Conservation (phyloP, 495 filamentous ascomycete genomes). For the Aspergillus nanangensis region DNA sequence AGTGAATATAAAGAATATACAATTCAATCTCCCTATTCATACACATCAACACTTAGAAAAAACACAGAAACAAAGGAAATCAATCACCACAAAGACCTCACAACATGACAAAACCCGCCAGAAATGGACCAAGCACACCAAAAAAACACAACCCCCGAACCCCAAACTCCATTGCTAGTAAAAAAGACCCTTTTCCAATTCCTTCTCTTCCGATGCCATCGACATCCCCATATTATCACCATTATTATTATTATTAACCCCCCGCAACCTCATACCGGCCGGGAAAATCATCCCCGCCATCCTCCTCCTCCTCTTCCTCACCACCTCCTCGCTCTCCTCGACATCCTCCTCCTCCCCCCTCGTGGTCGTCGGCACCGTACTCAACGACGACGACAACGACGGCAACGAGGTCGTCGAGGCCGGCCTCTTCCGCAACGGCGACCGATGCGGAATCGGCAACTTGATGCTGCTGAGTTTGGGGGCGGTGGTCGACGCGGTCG, state of each 20-base stretch:
- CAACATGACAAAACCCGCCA: slow-evolving; percentile 1
- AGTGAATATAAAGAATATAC: too few relatives aligned
- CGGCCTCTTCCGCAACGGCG: neutral
- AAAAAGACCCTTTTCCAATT: slow-evolving; percentile 14
- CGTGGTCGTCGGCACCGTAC: neutral
- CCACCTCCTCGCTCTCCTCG: neutral
- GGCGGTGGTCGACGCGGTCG: slow-evolving; percentile 1
- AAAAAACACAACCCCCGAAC: slow-evolving; percentile 15
- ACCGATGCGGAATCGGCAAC: neutral
- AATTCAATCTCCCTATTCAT: too few relatives aligned
- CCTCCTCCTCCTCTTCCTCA: neutral
- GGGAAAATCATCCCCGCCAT: neutral
- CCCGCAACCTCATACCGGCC: neutral
- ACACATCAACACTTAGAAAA: neutral
- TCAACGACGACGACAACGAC: neutral
- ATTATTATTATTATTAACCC: neutral
- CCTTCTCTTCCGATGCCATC: neutral
- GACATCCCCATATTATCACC: neutral
- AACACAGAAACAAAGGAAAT: neutral
- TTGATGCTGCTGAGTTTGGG: slow-evolving; percentile 5
- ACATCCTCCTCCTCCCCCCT: neutral
- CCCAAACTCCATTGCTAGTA: slow-evolving; percentile 17
- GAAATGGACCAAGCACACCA: slow-evolving; percentile 13
- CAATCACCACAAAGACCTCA: neutral
- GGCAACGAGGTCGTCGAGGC: neutral